Base-by-base conservation (phyloP, 2,329 filamentous ascomycete genomes). In the Venturia carpophila region DNA sequence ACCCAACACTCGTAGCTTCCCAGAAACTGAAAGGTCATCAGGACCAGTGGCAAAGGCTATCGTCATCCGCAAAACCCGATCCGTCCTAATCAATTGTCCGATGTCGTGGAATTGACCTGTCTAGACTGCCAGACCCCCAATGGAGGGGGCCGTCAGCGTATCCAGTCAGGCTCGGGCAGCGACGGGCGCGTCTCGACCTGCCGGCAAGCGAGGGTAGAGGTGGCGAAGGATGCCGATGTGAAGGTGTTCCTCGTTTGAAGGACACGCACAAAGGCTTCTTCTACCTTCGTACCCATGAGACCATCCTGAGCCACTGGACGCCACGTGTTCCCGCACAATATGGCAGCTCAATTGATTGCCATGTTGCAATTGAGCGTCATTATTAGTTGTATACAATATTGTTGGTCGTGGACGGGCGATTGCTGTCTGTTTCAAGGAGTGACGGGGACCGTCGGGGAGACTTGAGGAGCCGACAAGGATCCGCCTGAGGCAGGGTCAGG, bases 91-190 rank as follows among this genome's bases (percentile, higher is more conserved):
- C 52, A 58, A 58, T 58, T 39, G 52, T 37, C 37, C 19, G n/a
- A 39, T 56, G 49, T 34, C 30, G 49, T 56, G 52, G 17, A 58
- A 58, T 58, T 58, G 52, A 37, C 52, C 52, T 58, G n/a, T 58
- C 52, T 15, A 34, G 11, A 58, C 4, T 41, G 52, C 13, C n/a
- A 34, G 11, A 58, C 4, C 10, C 24, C 24, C 24, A 19, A 30
- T 19, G 15, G 52, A 58, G 13, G 47, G 45, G 47, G 47, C 47
- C 21, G 47, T 52, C 47, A 52, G 24, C 47, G 21, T n/a, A 11
- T 47, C 45, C 45, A 47, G n/a, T 47, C 13, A 52, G 47, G 21
- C 17, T 17, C 47, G 5, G 15, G 47, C 4, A 52, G 21, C 21
- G 47, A 52, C 24, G 21, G 47, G 21, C 47, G 21, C 47, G 47